Percentiles rank a stretch among this genome's conserved stretches.
These are phyloP conservation scores for Plasmopara halstedii DNA, from an alignment of 352 stramenopile species.

Conservation along the genomic window DNA sequence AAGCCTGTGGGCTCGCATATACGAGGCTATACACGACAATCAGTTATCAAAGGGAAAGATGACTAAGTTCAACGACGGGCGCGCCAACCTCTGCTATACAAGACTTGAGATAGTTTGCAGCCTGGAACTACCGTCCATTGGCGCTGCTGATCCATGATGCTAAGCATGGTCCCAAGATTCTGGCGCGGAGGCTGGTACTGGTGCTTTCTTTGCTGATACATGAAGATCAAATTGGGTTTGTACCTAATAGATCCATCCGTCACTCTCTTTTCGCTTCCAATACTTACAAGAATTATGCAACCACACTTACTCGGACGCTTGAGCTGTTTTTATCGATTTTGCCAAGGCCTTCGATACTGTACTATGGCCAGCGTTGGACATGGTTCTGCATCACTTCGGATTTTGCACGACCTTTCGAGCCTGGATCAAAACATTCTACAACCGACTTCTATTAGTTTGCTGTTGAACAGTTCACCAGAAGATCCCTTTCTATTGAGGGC, in stretches of 20 bases:
- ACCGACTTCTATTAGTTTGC: conserved; percentile 1
- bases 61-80: conserved; percentile 11
- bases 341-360: conserved; percentile 4
- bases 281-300: conserved; percentile 1
- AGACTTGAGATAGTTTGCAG: not conserved
- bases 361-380: not conserved
- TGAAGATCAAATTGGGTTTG: conserved; percentile 9
- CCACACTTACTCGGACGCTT: not conserved
- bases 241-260: conserved; percentile 1
- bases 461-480: conserved; percentile 7
- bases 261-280: not conserved
- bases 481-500: conserved; percentile 4
- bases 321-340: conserved; percentile 5
- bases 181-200: not conserved
- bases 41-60: conserved; percentile 3
- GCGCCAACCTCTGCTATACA: conserved; percentile 6
- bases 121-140: too few relatives aligned
- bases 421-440: conserved; percentile 10
- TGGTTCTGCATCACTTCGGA: conserved; percentile 11
- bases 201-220: conserved; percentile 4
- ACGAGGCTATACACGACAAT: too few relatives aligned
- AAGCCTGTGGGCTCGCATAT: conserved; percentile 3
- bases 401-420: conserved; percentile 10
- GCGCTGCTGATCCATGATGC: conserved; percentile 9
- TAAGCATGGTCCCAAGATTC: conserved; percentile 5